Conservation (phyloP, 352 stramenopile species). For the Plasmopara halstedii region DNA sequence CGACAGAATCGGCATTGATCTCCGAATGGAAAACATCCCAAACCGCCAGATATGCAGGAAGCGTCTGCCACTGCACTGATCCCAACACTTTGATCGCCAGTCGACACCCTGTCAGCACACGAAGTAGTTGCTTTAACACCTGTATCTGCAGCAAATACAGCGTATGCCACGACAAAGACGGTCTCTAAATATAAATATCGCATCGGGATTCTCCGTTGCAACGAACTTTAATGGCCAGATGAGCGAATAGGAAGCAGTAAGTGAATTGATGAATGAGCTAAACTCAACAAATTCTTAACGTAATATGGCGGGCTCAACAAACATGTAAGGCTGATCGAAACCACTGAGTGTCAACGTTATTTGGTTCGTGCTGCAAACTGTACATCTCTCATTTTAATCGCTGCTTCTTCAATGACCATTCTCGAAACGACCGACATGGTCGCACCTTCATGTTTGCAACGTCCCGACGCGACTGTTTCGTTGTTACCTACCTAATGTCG, state of each 20-base stretch:
- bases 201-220: constrained; percentile 7
- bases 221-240: background rate
- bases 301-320: background rate
- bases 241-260: constrained; percentile 15
- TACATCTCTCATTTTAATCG: constrained; percentile 10
- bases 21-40: constrained; percentile 20
- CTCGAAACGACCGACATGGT: constrained; percentile 14
- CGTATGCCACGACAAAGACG: constrained; percentile 9
- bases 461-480: constrained; percentile 6
- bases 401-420: constrained; percentile 1
- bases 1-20: constrained; percentile 23
- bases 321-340: constrained; percentile 10
- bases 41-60: constrained; percentile 15
- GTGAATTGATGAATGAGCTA: constrained; percentile 18
- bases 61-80: constrained; percentile 32
- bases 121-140: constrained; percentile 2
- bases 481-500: constrained; percentile 32
- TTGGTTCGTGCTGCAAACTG: background rate
- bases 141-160: constrained; percentile 3
- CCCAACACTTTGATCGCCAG: constrained; percentile 23
- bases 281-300: constrained; percentile 6
- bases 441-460: constrained; percentile 11
- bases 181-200: constrained; percentile 10
- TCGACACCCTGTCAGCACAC: constrained; percentile 18
- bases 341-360: constrained; percentile 8